These are phyloP conservation scores for Neopestalotiopsis sp. DNA, from an alignment of 2,329 filamentous ascomycete genomes.

Conservation along the genomic window DNA sequence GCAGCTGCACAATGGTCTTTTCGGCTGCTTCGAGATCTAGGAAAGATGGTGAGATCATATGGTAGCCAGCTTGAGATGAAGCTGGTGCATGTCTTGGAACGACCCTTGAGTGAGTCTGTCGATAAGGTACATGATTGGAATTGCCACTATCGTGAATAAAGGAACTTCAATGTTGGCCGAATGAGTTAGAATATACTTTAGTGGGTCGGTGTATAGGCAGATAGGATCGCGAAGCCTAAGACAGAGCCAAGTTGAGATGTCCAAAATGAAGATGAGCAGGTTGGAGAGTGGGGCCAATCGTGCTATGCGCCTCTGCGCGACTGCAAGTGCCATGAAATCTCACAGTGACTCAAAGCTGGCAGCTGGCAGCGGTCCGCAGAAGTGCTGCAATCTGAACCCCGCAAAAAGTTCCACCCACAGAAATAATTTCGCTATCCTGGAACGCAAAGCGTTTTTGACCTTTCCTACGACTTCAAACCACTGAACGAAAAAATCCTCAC, in stretches of 20 bases:
- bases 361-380: constrained; percentile 8
- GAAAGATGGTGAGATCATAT: too few relatives aligned
- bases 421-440: constrained; percentile 7
- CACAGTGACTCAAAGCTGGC: not conserved
- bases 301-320: too few relatives aligned
- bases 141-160: not conserved
- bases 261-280: not conserved
- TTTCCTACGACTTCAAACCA: constrained; percentile 27
- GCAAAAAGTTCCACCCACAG: constrained; percentile 16
- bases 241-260: not conserved
- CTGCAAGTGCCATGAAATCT: not conserved
- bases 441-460: constrained; percentile 13
- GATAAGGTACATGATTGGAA: not conserved
- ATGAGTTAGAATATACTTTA: not conserved
- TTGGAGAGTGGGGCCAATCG: not conserved
- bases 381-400: not conserved
- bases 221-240: not conserved
- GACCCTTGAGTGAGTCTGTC: not conserved
- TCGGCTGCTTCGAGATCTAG: too few relatives aligned
- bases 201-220: not conserved
- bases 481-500: constrained; percentile 62
- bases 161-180: not conserved
- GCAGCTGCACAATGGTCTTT: too few relatives aligned
- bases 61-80: too few relatives aligned
- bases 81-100: too few relatives aligned